Conservation (phyloP, 2,329 filamentous ascomycete genomes). For the Fusarium nygamai region DNA sequence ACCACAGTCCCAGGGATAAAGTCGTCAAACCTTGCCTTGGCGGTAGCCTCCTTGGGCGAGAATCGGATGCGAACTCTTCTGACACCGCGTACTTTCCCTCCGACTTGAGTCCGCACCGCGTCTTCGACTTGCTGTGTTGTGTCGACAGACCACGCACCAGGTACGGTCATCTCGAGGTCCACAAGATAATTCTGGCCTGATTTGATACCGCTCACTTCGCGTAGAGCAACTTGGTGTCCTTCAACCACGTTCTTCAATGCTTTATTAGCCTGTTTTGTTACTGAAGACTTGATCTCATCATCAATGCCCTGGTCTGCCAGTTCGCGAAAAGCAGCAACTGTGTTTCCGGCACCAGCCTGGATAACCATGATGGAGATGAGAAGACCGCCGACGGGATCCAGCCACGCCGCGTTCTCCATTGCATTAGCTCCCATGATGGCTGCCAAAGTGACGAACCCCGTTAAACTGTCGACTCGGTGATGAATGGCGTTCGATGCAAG, state of each 20-base stretch:
- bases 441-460: constrained; percentile 89
- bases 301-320: constrained; percentile 92
- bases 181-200: constrained; percentile 96
- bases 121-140: constrained; percentile 77
- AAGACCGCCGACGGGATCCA: constrained; percentile 92
- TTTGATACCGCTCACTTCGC: constrained; percentile 88
- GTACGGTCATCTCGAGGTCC: constrained; percentile 86
- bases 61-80: constrained; percentile 87
- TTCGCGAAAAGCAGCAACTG: constrained; percentile 81
- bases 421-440: constrained; percentile 92
- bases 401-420: constrained; percentile 85
- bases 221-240: constrained; percentile 72
- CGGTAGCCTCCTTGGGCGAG: constrained; percentile 70
- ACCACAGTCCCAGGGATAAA: constrained; percentile 75
- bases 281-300: constrained; percentile 78
- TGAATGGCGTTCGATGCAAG: constrained; percentile 96
- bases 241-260: constrained; percentile 65
- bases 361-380: constrained; percentile 95
- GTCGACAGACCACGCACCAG: constrained; percentile 78
- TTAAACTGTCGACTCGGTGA: constrained; percentile 95
- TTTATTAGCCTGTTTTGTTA: constrained; percentile 72
- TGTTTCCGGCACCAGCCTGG: constrained; percentile 89
- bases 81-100: constrained; percentile 82
- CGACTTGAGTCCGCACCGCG: constrained; percentile 75
- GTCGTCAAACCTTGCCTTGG: constrained; percentile 76